A percentile compares a stretch with the other conserved stretches of the same genome.
Evolutionary conservation across 441 rosid genomes (phyloP).

Genomic region (Pelargonium myrrhifolium): DNA sequence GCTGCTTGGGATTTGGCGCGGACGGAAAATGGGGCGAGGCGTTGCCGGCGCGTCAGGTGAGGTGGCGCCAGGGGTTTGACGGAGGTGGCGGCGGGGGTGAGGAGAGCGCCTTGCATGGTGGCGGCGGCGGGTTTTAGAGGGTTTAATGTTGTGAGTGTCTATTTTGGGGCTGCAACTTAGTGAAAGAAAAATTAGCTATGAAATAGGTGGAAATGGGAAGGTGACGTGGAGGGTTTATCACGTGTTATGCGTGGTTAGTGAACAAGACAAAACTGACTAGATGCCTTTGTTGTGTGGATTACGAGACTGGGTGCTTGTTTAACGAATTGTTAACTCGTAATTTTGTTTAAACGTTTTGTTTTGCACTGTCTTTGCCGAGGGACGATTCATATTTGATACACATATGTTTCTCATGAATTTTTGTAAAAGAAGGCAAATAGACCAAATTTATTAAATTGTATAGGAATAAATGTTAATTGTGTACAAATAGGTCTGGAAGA

Average conservation of each 20-base stretch:
- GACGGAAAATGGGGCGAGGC: constrained; percentile 21
- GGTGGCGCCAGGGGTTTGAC: constrained; percentile 16
- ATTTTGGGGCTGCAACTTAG: not conserved
- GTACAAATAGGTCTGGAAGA: too few species aligned
- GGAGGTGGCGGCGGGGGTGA: constrained; percentile 42
- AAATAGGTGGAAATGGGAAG: not conserved
- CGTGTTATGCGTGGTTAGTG: not conserved
- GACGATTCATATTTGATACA: too few species aligned
- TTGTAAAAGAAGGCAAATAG: too few species aligned
- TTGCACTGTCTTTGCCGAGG: too few species aligned
- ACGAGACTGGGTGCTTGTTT: too few species aligned
- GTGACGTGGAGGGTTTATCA: not conserved
- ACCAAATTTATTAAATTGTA: too few species aligned
- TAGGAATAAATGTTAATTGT: too few species aligned
- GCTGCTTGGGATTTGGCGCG: constrained; percentile 34
- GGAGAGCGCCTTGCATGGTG: constrained; percentile 56
- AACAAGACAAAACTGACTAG: not conserved
- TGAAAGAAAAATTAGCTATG: not conserved
- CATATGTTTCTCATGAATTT: too few species aligned
- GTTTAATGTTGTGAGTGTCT: not conserved
- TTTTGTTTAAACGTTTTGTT: too few species aligned
- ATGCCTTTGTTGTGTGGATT: too few species aligned
- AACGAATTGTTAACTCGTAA: too few species aligned
- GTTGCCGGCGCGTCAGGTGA: not conserved
- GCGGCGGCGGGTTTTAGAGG: constrained; percentile 23